Conservation (phyloP, 1,284 basidiomycete species). For the Coniferiporia weirii region DNA sequence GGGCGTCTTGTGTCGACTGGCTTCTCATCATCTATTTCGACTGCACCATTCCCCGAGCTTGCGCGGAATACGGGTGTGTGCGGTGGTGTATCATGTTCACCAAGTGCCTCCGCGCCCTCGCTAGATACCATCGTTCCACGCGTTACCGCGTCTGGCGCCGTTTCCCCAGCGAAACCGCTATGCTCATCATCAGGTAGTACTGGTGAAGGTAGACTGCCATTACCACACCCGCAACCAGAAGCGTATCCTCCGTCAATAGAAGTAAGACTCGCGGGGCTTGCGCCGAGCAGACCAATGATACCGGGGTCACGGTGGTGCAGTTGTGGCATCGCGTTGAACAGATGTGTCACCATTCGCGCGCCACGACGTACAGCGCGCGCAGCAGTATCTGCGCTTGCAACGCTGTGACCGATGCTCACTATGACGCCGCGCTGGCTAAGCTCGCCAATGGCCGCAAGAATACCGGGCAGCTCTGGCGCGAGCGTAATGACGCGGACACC, state of each 20-base stretch:
- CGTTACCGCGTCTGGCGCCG: constrained; percentile 21
- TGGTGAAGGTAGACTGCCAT: background rate
- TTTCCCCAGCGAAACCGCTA: constrained; percentile 16
- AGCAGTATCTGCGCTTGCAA: constrained; percentile 62
- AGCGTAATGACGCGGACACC: constrained; percentile 82
- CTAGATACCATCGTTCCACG: constrained; percentile 23
- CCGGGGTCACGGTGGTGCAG: constrained; percentile 81
- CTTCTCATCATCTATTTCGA: constrained; percentile 28
- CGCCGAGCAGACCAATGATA: constrained; percentile 83
- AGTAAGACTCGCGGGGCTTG: constrained; percentile 48
- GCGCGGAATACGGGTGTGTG: constrained; percentile 40
- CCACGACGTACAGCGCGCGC: constrained; percentile 63
- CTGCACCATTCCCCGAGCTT: background rate
- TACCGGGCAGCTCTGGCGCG: constrained; percentile 82
- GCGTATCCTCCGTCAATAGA: constrained; percentile 7
- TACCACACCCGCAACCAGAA: background rate
- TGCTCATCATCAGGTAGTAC: constrained; percentile 14
- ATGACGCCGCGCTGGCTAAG: constrained; percentile 64
- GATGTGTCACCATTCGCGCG: constrained; percentile 81
- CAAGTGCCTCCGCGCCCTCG: constrained; percentile 56
- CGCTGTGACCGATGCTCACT: constrained; percentile 83
- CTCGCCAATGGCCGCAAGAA: constrained; percentile 53
- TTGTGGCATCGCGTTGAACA: constrained; percentile 91
- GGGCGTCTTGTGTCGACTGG: constrained; percentile 54
- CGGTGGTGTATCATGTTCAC: constrained; percentile 56